phyloP scores from a whole-genome alignment of 2,329 filamentous ascomycete species.

The Fusarium protoensiforme region DNA sequence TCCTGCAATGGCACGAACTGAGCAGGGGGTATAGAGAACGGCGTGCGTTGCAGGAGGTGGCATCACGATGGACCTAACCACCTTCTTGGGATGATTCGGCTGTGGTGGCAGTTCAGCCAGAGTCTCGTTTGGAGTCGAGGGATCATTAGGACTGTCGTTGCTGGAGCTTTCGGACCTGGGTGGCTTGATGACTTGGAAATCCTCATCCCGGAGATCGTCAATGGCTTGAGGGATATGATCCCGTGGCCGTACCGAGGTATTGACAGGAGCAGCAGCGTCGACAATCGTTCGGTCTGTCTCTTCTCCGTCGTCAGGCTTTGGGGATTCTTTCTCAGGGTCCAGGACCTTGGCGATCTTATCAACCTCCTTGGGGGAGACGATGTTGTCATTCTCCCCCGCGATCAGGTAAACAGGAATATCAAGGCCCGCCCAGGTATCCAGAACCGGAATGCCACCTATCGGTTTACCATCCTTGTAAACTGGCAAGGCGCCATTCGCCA shows the following conservation, averaged over 20 bases:
- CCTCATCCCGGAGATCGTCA: constrained; percentile 44
- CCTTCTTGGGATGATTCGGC: constrained; percentile 59
- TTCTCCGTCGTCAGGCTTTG: constrained; percentile 32
- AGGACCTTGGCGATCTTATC: constrained; percentile 69
- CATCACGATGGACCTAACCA: constrained; percentile 76
- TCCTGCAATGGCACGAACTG: constrained; percentile 80
- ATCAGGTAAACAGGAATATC: constrained; percentile 81
- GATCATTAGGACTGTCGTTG: constrained; percentile 56
- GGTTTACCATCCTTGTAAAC: constrained; percentile 63
- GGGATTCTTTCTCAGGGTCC: constrained; percentile 11
- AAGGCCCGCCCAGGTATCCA: constrained; percentile 77
- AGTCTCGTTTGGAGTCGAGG: constrained; percentile 59
- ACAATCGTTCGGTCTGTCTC: constrained; percentile 47
- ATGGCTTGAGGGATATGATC: constrained; percentile 51
- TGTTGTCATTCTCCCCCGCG: constrained; percentile 78
- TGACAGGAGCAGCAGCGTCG: constrained; percentile 62
- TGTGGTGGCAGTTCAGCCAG: constrained; percentile 58
- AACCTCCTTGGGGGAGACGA: constrained; percentile 79
- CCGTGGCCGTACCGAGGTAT: constrained; percentile 46
- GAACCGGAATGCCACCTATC: constrained; percentile 74
- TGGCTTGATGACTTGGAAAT: constrained; percentile 37
- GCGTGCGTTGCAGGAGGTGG: constrained; percentile 85
- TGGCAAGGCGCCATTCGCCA: constrained; percentile 79
- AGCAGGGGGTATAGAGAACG: constrained; percentile 82
- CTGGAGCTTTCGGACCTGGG: constrained; percentile 36